phyloP scores from a whole-genome alignment of 202 grass and related monocot species.

The Digitaria exilis region DNA sequence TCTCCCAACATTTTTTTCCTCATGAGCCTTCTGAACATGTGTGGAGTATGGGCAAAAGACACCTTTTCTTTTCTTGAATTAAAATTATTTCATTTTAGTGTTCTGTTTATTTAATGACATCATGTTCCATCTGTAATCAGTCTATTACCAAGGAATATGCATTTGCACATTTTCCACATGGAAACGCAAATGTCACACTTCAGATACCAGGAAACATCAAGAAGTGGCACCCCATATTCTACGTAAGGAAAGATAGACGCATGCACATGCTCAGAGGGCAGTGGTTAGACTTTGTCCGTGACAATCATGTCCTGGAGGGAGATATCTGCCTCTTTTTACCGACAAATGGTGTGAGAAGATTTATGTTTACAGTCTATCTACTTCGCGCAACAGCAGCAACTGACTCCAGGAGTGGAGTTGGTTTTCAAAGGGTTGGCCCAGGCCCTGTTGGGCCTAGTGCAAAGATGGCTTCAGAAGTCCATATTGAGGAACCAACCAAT shows the following conservation, averaged over 20 bases:
- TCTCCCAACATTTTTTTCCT: background rate
- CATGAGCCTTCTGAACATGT: background rate
- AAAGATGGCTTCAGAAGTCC: background rate
- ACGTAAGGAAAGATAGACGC: background rate
- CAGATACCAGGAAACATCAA: constrained; percentile 20
- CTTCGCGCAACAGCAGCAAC: background rate
- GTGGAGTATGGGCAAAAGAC: background rate
- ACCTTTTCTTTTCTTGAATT: background rate
- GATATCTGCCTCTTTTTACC: constrained; percentile 52
- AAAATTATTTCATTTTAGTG: background rate
- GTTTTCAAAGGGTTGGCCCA: background rate
- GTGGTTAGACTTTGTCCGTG: constrained; percentile 52
- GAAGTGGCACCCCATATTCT: constrained; percentile 41
- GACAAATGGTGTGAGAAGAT: constrained; percentile 7
- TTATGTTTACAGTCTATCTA: constrained; percentile 40
- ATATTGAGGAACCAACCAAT: background rate
- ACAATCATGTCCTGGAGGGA: constrained; percentile 54
- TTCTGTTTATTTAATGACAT: background rate
- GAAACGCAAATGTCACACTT: constrained; percentile 30
- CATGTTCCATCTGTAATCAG: constrained; percentile 35
- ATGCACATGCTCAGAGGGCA: background rate
- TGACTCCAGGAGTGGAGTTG: background rate
- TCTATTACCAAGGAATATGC: constrained; percentile 33
- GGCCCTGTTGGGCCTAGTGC: no score
- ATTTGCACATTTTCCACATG: constrained; percentile 35